Conservation (phyloP, 768 basidiomycete species). For the Suillus clintonianus region DNA sequence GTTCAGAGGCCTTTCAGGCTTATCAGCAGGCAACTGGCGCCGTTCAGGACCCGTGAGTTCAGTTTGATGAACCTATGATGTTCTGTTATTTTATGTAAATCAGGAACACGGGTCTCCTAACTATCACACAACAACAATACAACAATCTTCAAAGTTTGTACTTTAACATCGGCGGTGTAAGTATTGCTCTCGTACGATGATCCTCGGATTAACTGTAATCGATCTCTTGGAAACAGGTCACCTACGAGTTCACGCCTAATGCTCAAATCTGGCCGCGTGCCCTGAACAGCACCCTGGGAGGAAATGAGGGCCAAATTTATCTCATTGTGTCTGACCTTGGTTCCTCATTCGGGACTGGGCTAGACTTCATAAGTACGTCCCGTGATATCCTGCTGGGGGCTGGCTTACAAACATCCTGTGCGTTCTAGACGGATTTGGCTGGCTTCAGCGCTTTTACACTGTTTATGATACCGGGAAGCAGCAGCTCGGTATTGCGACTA, state of each 20-base stretch:
- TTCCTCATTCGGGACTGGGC: conserved; percentile 49
- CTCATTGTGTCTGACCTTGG: conserved; percentile 60
- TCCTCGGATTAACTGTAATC: background rate
- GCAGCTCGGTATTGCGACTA: conserved; percentile 27
- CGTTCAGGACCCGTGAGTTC: conserved; percentile 46
- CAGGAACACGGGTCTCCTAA: conserved; percentile 20
- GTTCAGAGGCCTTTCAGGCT: conserved; percentile 52
- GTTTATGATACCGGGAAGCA: conserved; percentile 44
- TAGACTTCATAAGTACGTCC: conserved; percentile 64
- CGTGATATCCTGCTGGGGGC: background rate
- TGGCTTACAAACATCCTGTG: background rate
- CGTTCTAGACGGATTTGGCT: conserved; percentile 53
- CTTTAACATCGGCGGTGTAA: conserved; percentile 29
- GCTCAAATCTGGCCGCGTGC: conserved; percentile 73
- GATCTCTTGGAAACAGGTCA: conserved; percentile 32
- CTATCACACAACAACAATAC: conserved; percentile 19
- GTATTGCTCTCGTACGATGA: background rate
- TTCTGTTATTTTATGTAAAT: background rate
- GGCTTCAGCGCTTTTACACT: conserved; percentile 64
- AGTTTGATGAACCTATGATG: background rate
- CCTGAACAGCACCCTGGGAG: conserved; percentile 60
- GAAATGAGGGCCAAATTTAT: conserved; percentile 51
- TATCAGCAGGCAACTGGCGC: conserved; percentile 59
- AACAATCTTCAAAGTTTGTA: conserved; percentile 18
- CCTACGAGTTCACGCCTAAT: conserved; percentile 59